Percentiles rank a stretch among this genome's conserved stretches.
phyloP scores from a whole-genome alignment of 768 basidiomycete species.

The Daedalea quercina region DNA sequence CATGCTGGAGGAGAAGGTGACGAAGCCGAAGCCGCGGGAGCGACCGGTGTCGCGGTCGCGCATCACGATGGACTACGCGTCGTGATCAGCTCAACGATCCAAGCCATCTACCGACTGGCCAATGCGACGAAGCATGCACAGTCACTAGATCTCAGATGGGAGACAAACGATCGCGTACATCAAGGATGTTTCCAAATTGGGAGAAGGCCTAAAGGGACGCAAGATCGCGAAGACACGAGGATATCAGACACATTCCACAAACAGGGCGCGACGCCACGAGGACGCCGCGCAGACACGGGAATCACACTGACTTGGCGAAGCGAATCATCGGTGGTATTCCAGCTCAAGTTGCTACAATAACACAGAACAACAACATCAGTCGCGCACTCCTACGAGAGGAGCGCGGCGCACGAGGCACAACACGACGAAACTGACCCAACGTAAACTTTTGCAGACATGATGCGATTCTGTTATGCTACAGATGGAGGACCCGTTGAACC shows the following conservation, averaged over 20 bases:
- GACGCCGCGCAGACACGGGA: constrained; percentile 23
- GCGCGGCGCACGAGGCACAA: constrained; percentile 40
- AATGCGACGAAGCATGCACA: constrained; percentile 10
- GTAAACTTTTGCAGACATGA: constrained; percentile 83
- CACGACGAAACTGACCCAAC: constrained; percentile 84
- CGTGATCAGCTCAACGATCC: constrained; percentile 27
- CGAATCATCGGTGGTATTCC: constrained; percentile 92
- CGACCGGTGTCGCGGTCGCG: constrained; percentile 97
- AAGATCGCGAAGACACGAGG: constrained; percentile 35
- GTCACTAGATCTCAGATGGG: constrained; percentile 13
- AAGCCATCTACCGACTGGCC: background rate
- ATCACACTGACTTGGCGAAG: constrained; percentile 79
- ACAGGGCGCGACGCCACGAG: constrained; percentile 11
- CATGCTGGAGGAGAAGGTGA: constrained; percentile 53
- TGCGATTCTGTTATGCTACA: constrained; percentile 37
- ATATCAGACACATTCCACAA: constrained; percentile 37
- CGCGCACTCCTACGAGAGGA: constrained; percentile 36
- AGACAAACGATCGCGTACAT: constrained; percentile 55
- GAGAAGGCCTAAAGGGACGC: constrained; percentile 67
- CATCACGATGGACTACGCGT: constrained; percentile 88
- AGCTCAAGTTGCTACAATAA: constrained; percentile 84
- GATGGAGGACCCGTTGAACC: constrained; percentile 46
- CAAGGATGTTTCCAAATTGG: constrained; percentile 74
- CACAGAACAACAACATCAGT: constrained; percentile 21
- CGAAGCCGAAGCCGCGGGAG: constrained; percentile 96